Base-by-base conservation (phyloP, 2,329 filamentous ascomycete species). In the Diplocarpon mali region DNA sequence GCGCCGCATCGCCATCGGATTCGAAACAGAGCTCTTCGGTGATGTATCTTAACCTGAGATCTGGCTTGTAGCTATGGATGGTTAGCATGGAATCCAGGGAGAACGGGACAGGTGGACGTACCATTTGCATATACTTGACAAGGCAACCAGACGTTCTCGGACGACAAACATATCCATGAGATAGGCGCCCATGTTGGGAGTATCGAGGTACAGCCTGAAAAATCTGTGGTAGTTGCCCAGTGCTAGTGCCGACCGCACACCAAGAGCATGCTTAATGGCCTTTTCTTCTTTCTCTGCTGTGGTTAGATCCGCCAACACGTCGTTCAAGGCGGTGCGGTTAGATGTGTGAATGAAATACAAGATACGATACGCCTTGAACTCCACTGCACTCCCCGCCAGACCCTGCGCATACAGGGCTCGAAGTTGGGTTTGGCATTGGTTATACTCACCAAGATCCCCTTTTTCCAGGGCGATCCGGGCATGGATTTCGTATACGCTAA, bases 401-500 rank as follows among this genome's bases (percentile, higher is more conserved):
- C 85, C 84, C 69, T 86, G 78, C 65, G 78, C 78, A 68, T 98
- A 96, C 60, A 98, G 72, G 54, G 84, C 87, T 66, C 87, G 86
- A 63, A 98, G 74, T 70, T 98, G 92, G 60, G 92, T 96, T 72
- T 98, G 92, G 68, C 92, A 98, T 76, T 98, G 92, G 72, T 98
- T 98, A 92, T 98, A 98, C 92, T 98, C 92, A 98, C 92, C 90
- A 72, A 96, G 78, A 73, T 98, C 92, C 69, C 85, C 88, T 76
- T 93, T 95, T 68, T 98, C 90, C 67, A 98, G 73, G 56, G 92
- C 92, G 68, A 98, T 96, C 49, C 92, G 83, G 53, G 90, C 92
- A 68, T 98, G 92, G 50, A 90, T 93, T 69, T 98, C 92, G 67
- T 98, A 98, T 38, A 95, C 92, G 51, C 77, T 83, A 53, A 96